These are phyloP conservation scores for Cytospora leucostoma DNA, from an alignment of 2,329 filamentous ascomycete genomes.

Conservation along the genomic window DNA sequence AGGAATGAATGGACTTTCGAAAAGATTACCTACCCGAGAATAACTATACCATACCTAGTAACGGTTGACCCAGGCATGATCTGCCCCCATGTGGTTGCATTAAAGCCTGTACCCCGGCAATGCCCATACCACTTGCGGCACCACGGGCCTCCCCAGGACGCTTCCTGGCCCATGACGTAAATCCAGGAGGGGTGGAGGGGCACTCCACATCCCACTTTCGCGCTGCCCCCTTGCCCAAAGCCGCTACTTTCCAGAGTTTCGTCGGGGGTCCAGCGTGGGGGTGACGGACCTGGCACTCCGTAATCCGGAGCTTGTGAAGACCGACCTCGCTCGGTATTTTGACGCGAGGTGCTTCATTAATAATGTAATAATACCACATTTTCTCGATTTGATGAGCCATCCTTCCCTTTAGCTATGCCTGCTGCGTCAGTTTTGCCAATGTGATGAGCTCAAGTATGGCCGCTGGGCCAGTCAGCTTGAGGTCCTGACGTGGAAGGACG, in stretches of 20 bases:
- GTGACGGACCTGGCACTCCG: conserved; percentile 5
- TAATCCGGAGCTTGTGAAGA: conserved; percentile 12
- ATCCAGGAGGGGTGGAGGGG: not conserved
- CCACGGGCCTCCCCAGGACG: not conserved
- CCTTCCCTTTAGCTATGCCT: not conserved
- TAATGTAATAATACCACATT: conserved; percentile 2
- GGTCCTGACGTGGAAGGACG: not conserved
- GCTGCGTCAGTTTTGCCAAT: not conserved
- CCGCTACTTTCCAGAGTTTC: not conserved
- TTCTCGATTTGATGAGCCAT: not conserved
- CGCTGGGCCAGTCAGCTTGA: not conserved
- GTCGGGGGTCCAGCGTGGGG: not conserved
- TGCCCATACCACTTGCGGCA: not conserved
- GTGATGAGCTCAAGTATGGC: not conserved
- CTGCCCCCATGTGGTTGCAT: too few species aligned
- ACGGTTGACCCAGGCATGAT: too few species aligned
- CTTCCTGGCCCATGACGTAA: not conserved
- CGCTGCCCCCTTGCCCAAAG: conserved; percentile 6
- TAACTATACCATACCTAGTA: too few species aligned
- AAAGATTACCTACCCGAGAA: too few species aligned
- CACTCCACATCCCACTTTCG: conserved; percentile 16
- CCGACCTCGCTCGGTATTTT: conserved; percentile 14
- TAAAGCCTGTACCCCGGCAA: not conserved
- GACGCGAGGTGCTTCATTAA: conserved; percentile 11
- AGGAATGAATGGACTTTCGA: too few species aligned